phyloP scores from a whole-genome alignment of 2,329 filamentous ascomycete genomes.

The Stylonectria norvegica region DNA sequence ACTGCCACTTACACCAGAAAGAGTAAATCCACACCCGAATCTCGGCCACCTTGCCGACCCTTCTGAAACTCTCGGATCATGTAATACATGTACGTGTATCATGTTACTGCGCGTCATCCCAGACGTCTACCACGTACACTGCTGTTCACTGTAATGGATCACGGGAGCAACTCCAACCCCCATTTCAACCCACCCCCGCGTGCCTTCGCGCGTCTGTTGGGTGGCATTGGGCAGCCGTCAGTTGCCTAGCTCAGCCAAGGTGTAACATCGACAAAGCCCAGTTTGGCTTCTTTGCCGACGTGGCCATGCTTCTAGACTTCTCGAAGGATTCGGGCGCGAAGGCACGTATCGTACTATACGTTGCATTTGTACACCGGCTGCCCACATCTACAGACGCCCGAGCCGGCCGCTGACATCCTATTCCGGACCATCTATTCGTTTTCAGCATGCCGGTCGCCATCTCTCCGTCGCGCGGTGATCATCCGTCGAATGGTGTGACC shows the following conservation, averaged over 20 bases:
- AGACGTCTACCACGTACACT: not conserved
- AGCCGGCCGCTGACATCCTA: no score
- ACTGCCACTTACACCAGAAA: no score
- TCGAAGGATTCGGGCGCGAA: slow-evolving; percentile 19
- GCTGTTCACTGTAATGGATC: not conserved
- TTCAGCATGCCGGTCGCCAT: slow-evolving; percentile 8
- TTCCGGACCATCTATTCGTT: slow-evolving; percentile 11
- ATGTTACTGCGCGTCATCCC: slow-evolving; percentile 26
- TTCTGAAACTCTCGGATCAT: slow-evolving; percentile 19
- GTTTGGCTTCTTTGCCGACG: slow-evolving; percentile 17
- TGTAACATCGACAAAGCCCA: no score
- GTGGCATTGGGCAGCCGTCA: slow-evolving; percentile 9
- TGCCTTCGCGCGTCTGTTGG: slow-evolving; percentile 9
- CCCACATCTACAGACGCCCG: not conserved
- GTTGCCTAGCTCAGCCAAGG: slow-evolving; percentile 7
- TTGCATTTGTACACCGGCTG: slow-evolving; percentile 13
- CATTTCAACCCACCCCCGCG: slow-evolving; percentile 3
- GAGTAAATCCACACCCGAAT: slow-evolving; percentile 1
- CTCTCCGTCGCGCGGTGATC: not conserved
- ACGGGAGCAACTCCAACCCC: slow-evolving; percentile 2
- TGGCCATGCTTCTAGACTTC: slow-evolving; percentile 23
- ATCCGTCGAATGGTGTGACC: not conserved
- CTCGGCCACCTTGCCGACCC: slow-evolving; percentile 4
- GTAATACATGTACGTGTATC: no score
- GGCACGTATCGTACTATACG: slow-evolving; percentile 12